These are phyloP conservation scores for Saitozyma sp. DNA, from an alignment of 768 basidiomycete species.

Conservation along the genomic window DNA sequence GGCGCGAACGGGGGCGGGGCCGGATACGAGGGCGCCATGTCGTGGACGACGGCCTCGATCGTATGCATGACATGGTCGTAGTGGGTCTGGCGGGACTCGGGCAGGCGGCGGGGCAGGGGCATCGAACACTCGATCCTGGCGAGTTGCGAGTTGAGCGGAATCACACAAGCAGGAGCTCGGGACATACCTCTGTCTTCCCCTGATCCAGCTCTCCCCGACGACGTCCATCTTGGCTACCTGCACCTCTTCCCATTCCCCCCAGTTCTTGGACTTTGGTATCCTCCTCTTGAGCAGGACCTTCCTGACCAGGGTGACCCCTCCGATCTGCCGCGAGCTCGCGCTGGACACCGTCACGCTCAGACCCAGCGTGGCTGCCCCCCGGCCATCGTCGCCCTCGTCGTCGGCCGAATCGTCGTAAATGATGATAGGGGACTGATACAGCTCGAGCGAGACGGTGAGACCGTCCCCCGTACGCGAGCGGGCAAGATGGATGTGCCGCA, in stretches of 20 bases:
- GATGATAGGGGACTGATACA: conserved; percentile 5
- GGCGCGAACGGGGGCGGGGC: background rate
- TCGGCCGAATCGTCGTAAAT: background rate
- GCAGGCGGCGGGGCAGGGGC: conserved; percentile 4
- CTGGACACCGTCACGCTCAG: background rate
- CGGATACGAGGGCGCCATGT: conserved; percentile 6
- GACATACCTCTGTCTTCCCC: background rate
- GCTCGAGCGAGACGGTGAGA: conserved; percentile 2
- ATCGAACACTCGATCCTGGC: conserved; percentile 7
- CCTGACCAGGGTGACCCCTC: conserved; percentile 10
- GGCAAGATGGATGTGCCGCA: conserved; percentile 2
- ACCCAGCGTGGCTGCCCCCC: background rate
- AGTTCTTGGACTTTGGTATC: conserved; percentile 4
- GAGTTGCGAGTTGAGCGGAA: background rate
- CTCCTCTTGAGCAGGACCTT: conserved; percentile 8
- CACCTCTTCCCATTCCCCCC: conserved; percentile 11
- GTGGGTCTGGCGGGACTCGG: conserved; percentile 9
- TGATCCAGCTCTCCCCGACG: no score
- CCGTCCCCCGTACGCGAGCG: background rate
- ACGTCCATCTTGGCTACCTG: conserved; percentile 2
- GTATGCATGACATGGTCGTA: conserved; percentile 12
- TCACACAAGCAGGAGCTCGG: background rate
- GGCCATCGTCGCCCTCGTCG: background rate
- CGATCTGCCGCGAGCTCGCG: background rate
- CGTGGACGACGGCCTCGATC: conserved; percentile 4